Percentiles rank a stretch among this genome's conserved stretches.
Evolutionary conservation across 805 yeast genomes (phyloP).

Genomic region (Blastobotrys americana): DNA sequence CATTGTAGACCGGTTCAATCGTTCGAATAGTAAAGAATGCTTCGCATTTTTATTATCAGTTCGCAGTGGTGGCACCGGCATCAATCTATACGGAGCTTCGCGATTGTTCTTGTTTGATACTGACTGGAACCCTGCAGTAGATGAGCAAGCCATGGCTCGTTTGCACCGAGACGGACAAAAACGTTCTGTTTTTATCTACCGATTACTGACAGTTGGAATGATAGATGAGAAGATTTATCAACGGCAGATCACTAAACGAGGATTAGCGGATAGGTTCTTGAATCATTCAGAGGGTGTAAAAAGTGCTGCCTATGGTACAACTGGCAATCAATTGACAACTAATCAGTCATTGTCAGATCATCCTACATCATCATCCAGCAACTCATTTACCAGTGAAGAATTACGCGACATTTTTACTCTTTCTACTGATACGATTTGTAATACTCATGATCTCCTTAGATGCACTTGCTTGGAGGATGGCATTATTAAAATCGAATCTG

Average conservation of each 20-base stretch:
- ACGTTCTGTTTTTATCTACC: constrained; percentile 67
- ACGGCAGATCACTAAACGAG: constrained; percentile 78
- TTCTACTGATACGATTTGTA: constrained; percentile 22
- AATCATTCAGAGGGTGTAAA: constrained; percentile 26
- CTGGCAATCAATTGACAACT: background rate
- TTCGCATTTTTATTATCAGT: constrained; percentile 76
- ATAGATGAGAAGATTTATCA: constrained; percentile 93
- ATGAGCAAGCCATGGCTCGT: constrained; percentile 91
- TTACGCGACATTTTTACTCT: constrained; percentile 69
- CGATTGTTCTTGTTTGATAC: constrained; percentile 79
- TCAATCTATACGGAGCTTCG: constrained; percentile 86
- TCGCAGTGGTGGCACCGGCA: constrained; percentile 90
- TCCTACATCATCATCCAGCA: constrained; percentile 29
- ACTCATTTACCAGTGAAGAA: constrained; percentile 60
- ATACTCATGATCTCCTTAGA: constrained; percentile 33
- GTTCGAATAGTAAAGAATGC: constrained; percentile 29
- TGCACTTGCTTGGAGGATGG: constrained; percentile 43
- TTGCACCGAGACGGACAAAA: constrained; percentile 91
- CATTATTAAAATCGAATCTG: constrained; percentile 27
- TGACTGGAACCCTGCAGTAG: constrained; percentile 96
- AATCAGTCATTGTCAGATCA: constrained; percentile 13
- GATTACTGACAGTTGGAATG: constrained; percentile 80
- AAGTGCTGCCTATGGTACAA: constrained; percentile 26
- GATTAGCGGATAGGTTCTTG: constrained; percentile 65
- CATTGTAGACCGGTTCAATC: constrained; percentile 65